Evolutionary conservation across 2,329 filamentous ascomycete genomes (phyloP).

Genomic region (Paracamarosporium sp.): DNA sequence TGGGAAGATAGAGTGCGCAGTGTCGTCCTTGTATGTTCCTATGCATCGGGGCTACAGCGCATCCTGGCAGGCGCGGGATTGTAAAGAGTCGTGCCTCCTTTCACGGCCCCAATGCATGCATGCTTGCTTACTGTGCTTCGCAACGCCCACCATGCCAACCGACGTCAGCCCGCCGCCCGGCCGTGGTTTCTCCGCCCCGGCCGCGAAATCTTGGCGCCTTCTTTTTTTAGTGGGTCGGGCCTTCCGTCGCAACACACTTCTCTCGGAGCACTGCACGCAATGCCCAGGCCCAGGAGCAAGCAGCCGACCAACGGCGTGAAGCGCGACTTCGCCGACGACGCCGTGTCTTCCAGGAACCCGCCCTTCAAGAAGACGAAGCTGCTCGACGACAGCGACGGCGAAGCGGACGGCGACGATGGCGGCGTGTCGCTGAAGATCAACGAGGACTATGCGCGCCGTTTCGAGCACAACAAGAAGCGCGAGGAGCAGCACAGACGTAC

Average conservation of each 20-base stretch:
- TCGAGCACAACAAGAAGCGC: conserved; percentile 97
- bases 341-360: conserved; percentile 24
- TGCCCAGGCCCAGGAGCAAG: conserved; percentile 33
- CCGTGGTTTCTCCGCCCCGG: conserved; percentile 15
- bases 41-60: conserved; percentile 28
- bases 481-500: conserved; percentile 78
- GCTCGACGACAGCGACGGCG: conserved; percentile 45
- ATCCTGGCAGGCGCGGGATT: conserved; percentile 17
- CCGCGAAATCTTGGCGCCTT: conserved; percentile 31
- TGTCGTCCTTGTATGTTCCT: conserved; percentile 11
- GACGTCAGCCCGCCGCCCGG: conserved; percentile 19
- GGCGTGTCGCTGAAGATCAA: conserved; percentile 75
- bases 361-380: conserved; percentile 45
- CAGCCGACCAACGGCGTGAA: conserved; percentile 32
- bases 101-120: not conserved
- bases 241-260: conserved; percentile 1
- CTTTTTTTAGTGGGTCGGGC: conserved; percentile 29
- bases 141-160: no score
- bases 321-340: conserved; percentile 27
- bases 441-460: conserved; percentile 84
- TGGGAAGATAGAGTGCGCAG: not conserved
- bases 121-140: no score
- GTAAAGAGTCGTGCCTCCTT: conserved; percentile 9
- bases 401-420: conserved; percentile 32
- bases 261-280: conserved; percentile 14